These are phyloP conservation scores for Trypanosoma brucei DNA, from an alignment of 208 protist genomes.

Conservation along the genomic window DNA sequence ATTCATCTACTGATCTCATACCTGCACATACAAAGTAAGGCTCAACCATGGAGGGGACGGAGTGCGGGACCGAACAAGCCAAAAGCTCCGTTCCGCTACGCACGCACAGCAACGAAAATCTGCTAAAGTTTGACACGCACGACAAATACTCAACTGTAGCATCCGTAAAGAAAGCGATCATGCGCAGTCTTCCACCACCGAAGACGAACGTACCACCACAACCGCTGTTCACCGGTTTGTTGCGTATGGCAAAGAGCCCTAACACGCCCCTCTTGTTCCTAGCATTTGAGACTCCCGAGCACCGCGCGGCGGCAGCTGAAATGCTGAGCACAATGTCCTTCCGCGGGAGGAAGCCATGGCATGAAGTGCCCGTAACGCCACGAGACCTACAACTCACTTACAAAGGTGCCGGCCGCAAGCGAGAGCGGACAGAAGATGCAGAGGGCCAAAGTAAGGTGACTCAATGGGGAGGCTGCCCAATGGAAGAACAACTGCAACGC, in stretches of 20 bases:
- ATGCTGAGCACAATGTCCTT: constrained; percentile 42
- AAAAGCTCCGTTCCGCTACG: constrained; percentile 29
- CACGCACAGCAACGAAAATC: constrained; percentile 79
- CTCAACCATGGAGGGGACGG: no score
- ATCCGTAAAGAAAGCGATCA: constrained; percentile 70
- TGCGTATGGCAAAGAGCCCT: constrained; percentile 87
- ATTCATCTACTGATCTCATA: no score
- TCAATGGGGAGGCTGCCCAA: constrained; percentile 59
- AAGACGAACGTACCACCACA: constrained; percentile 28
- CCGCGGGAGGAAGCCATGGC: constrained; percentile 54
- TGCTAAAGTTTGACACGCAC: constrained; percentile 87
- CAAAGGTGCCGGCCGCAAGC: constrained; percentile 61
- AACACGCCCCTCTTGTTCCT: constrained; percentile 67
- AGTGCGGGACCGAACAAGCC: not conserved
- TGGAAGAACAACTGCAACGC: constrained; percentile 70
- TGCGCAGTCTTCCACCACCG: constrained; percentile 40
- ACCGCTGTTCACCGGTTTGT: constrained; percentile 64
- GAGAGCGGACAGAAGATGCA: constrained; percentile 31
- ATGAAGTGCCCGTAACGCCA: constrained; percentile 40
- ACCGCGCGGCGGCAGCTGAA: constrained; percentile 36
- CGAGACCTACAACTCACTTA: constrained; percentile 70
- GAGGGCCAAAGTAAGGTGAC: constrained; percentile 46
- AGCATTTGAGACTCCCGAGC: constrained; percentile 65
- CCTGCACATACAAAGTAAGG: no score
- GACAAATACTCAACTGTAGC: constrained; percentile 77